Base-by-base conservation (phyloP, 768 basidiomycete genomes). In the Auriculariales sp. region DNA sequence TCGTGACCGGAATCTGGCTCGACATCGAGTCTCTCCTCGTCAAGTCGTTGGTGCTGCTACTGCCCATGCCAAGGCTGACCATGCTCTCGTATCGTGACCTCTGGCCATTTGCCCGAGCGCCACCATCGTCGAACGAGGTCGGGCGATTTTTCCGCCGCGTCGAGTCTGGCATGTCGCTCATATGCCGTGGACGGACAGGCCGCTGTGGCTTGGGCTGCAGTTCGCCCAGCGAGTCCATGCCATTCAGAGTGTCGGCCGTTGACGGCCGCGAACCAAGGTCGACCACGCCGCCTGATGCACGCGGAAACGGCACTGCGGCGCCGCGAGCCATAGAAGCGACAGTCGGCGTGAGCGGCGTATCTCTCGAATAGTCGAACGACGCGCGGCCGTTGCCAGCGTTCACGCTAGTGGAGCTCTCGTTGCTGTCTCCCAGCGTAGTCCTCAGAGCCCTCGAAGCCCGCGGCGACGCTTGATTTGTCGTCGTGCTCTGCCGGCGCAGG, bases 51-150 rank as follows among this genome's bases (percentile, higher is more conserved):
- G 74, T 69, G 52, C 74, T 71, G 50, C 66, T 57, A 22, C 73
- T 71, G 5, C 66, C 68, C 28, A 24, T 49, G 24, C 79, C 74
- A 14, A 82, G 64, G 64, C 78, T 78, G 29, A 78, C 74, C 74
- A 80, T 79, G 58, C 81, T 81, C 66, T 81, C 86, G 56, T 82
- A 79, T 61, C 87, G 69, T 47, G 81, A 73, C 50, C 78, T 69
- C 49, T 70, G 61, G 19, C 17, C n/a, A 27, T 11, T 19, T 39
- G 71, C 68, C 57, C 44, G 62, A 68, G 42, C 34, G 14, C 77
- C 78, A 51, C 77, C 62, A 50, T 81, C 86, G 57, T 84, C 87
- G 52, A 76, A 75, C 51, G 83, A 83, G 56, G 65, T 77, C 14
- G 82, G 82, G 33, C 81, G 69, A 14, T 71, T 71, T 28, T 75